Base-by-base conservation (phyloP, 805 yeast genomes). In the Teunomyces barrocoloradensis region DNA sequence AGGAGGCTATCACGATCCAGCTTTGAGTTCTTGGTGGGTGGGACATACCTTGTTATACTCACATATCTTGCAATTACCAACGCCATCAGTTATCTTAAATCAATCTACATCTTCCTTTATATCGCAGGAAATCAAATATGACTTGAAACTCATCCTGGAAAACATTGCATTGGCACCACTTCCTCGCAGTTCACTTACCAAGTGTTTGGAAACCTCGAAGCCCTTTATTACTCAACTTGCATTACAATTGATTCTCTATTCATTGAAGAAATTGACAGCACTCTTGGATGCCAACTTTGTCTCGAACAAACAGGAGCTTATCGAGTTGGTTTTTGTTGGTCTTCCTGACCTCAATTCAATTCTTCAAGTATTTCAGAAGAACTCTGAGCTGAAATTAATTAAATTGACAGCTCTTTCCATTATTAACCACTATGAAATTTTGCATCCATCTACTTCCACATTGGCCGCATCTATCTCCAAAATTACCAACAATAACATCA, bases 11-110 rank as follows among this genome's bases (percentile, higher is more conserved):
- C 85, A 87, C 59, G 95, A 87, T 51, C 96, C 97, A 0, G 80
- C 84, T 42, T 68, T 86, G 47, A 75, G 92, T 1, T 83, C 92
- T 10, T 89, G 86, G 69, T 91, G 95, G 90, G 73, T 89, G 41
- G 87, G 94, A 6, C 85, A 80, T 64, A 78, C 89, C 0, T 69
- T 84, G 21, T 63, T 89, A 2, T 66, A 84, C 39, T 74, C 83
- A 1, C 79, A 81, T 48, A 73, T 87, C 5, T 73, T 88, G n/a
- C 73, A 74, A 25, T 54, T 83, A 3, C 79, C 81, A 1, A 59
- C 85, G 6, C 89, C 94, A 0, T 53, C 43, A n/a, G 53, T 40
- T 34, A 47, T 35, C 34, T 36, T 30, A 15, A 35, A 30, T 1
- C 45, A 38, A 29, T 42, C 15, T 17, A n/a, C 30, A 3, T 64